Conservation (phyloP, 1,139 yeast genomes). For the Pichia cactophila region DNA sequence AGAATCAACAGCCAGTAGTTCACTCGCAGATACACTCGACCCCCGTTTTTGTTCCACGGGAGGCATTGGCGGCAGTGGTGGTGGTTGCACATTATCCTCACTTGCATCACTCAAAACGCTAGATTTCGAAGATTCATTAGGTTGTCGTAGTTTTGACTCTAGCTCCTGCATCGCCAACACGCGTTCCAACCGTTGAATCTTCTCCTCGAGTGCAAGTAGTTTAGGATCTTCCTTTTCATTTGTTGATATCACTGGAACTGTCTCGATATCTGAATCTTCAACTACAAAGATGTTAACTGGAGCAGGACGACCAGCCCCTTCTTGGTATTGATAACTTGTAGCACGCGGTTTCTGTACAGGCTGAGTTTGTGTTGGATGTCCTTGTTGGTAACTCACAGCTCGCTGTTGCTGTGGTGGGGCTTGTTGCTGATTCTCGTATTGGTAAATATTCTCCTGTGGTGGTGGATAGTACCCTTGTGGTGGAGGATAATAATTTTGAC, state of each 20-base stretch:
- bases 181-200: constrained; percentile 24
- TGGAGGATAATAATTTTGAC: neutral
- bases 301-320: neutral
- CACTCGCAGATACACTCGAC: constrained; percentile 10
- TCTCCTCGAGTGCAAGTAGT: constrained; percentile 25
- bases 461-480: neutral
- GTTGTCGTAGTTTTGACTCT: constrained; percentile 7
- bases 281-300: neutral
- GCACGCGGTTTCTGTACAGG: neutral
- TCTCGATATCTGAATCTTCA: neutral
- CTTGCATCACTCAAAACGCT: neutral
- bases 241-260: neutral
- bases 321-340: neutral
- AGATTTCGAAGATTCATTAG: constrained; percentile 1
- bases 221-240: neutral
- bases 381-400: constrained; percentile 1
- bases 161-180: constrained; percentile 21
- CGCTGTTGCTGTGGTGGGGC: constrained; percentile 2
- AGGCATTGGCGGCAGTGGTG: constrained; percentile 27
- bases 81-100: constrained; percentile 12
- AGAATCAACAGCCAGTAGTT: neutral
- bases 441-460: neutral
- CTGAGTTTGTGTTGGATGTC: neutral
- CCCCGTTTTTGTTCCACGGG: constrained; percentile 20
- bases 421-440: neutral